phyloP scores from a whole-genome alignment of 768 basidiomycete species.

The Pleurotus giganteus region DNA sequence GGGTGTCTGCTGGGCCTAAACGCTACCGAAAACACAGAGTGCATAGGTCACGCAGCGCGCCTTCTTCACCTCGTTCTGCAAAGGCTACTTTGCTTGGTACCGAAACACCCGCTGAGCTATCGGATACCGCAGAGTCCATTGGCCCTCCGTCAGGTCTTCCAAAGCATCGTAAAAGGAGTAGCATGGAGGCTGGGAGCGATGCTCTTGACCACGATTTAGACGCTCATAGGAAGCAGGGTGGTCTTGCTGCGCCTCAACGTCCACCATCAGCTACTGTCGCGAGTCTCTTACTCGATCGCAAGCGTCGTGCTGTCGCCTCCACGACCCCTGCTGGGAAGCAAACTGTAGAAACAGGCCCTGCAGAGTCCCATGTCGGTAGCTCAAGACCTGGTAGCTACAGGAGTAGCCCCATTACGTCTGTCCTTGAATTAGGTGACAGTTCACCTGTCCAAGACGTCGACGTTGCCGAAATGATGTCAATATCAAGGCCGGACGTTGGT shows the following conservation, averaged over 20 bases:
- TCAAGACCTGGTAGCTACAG: background rate
- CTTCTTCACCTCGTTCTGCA: slow-evolving; percentile 1
- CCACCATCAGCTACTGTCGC: slow-evolving; percentile 4
- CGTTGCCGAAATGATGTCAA: background rate
- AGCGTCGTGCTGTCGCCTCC: background rate
- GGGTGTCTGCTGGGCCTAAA: slow-evolving; percentile 23
- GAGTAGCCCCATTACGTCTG: slow-evolving; percentile 4
- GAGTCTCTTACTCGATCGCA: slow-evolving; percentile 2
- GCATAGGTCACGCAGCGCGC: slow-evolving; percentile 13
- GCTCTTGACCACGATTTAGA: background rate
- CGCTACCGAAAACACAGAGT: slow-evolving; percentile 12
- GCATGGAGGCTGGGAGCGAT: background rate
- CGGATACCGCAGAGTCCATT: background rate
- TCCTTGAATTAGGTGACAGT: background rate
- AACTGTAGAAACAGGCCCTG: background rate
- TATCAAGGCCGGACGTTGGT: background rate
- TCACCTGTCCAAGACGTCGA: background rate
- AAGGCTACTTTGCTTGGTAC: background rate
- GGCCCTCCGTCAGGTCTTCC: background rate
- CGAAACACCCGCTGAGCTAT: background rate
- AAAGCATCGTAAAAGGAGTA: background rate
- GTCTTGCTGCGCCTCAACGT: background rate
- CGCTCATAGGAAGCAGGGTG: background rate
- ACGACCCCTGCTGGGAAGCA: background rate
- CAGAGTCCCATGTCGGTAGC: background rate